These are phyloP conservation scores for Suillus subaureus DNA, from an alignment of 768 basidiomycete genomes.

Conservation along the genomic window DNA sequence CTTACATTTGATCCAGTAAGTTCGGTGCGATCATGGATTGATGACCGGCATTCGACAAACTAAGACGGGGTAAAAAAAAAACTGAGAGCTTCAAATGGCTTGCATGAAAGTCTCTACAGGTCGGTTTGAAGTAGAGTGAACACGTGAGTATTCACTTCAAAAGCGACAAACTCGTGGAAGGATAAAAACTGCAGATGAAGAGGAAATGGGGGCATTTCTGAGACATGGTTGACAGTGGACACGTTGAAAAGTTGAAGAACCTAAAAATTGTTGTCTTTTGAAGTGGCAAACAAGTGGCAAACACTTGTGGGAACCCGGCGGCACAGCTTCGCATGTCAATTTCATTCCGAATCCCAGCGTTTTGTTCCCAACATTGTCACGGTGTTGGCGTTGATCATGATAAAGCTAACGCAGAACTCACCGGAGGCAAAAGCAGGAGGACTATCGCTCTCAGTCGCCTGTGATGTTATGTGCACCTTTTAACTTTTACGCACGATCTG, in stretches of 20 bases:
- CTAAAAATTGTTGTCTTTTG: neutral
- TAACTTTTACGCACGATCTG: too few relatives aligned
- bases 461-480: too few relatives aligned
- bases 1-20: neutral
- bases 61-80: too few relatives aligned
- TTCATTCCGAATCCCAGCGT: too few relatives aligned
- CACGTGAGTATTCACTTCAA: neutral
- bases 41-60: neutral
- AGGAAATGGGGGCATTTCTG: conserved; percentile 72
- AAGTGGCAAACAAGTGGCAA: neutral
- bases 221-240: neutral
- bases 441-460: neutral
- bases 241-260: neutral
- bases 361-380: too few relatives aligned
- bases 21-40: neutral
- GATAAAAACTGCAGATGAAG: conserved; percentile 81
- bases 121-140: neutral
- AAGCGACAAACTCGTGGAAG: conserved; percentile 52
- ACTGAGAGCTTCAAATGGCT: neutral
- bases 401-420: neutral
- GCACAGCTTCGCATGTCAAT: too few relatives aligned
- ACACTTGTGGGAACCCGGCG: neutral
- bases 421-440: neutral
- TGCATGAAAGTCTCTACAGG: too few relatives aligned
- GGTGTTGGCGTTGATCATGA: neutral